Evolutionary conservation across 2,329 filamentous ascomycete genomes (phyloP).

Genomic region (Leptographium procerum): DNA sequence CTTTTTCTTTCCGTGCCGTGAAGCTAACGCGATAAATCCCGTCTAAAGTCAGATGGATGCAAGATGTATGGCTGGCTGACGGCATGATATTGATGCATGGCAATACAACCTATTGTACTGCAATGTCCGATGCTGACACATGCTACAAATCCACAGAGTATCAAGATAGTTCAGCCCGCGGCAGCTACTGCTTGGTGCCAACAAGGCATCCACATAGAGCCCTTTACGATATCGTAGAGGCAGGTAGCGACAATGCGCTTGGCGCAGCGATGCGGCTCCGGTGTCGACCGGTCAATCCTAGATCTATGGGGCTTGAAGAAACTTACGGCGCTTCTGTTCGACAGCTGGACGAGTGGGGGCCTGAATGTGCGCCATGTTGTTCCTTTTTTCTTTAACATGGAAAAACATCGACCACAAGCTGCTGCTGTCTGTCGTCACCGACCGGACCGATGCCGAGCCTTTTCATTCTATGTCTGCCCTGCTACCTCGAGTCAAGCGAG

Average conservation of each 20-base stretch:
- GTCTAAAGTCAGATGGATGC: background rate
- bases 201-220: conserved; percentile 58
- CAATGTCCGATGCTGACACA: background rate
- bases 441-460: conserved; percentile 52
- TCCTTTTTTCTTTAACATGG: conserved; percentile 19
- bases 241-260: conserved; percentile 41
- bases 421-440: conserved; percentile 52
- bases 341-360: conserved; percentile 58
- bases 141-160: background rate
- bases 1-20: background rate
- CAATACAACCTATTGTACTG: background rate
- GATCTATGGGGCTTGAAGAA: conserved; percentile 50
- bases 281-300: conserved; percentile 45
- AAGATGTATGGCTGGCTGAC: background rate
- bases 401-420: conserved; percentile 54
- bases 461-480: too few species aligned
- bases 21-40: background rate
- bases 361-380: conserved; percentile 34
- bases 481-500: conserved; percentile 61
- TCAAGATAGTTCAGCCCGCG: background rate
- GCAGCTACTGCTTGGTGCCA: conserved; percentile 51
- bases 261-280: conserved; percentile 65
- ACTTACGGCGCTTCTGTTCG: conserved; percentile 53
- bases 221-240: conserved; percentile 58
- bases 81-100: background rate